Conservation (phyloP, 306 rosid genomes). For the Purshia tridentata region DNA sequence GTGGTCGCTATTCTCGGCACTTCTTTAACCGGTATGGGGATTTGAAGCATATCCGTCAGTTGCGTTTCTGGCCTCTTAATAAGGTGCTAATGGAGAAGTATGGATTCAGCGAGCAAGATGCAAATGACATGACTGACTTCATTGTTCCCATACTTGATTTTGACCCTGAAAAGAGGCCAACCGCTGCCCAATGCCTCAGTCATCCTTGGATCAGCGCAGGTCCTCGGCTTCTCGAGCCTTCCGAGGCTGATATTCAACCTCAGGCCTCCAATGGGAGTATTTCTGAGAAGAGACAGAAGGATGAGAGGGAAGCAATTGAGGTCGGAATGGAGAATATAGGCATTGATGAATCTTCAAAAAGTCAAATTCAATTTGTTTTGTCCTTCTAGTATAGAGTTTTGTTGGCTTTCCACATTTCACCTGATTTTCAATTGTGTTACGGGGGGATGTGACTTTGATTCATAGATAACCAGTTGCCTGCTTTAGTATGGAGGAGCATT, state of each 20-base stretch:
- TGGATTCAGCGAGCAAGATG: slow-evolving; percentile 69
- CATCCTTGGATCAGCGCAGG: slow-evolving; percentile 81
- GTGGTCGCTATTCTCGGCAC: slow-evolving; percentile 83
- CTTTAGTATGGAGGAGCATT: slow-evolving; percentile 7
- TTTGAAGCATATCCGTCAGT: slow-evolving; percentile 69
- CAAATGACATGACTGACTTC: slow-evolving; percentile 56
- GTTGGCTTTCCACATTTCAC: slow-evolving; percentile 6
- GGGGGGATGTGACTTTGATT: not conserved
- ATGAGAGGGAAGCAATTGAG: slow-evolving; percentile 31
- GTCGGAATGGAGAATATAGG: slow-evolving; percentile 30
- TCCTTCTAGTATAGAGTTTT: not conserved
- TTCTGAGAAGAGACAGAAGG: slow-evolving; percentile 20
- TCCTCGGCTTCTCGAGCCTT: slow-evolving; percentile 47
- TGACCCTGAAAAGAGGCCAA: slow-evolving; percentile 82
- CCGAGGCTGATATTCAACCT: slow-evolving; percentile 6
- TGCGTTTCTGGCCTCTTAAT: slow-evolving; percentile 81
- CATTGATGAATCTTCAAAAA: slow-evolving; percentile 30
- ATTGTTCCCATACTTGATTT: slow-evolving; percentile 72
- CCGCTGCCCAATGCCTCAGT: slow-evolving; percentile 67
- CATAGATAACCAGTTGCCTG: not conserved
- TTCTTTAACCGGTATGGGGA: slow-evolving; percentile 79
- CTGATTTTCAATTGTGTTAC: not conserved
- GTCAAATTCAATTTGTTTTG: not conserved
- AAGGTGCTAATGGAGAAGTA: slow-evolving; percentile 82
- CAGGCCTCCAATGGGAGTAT: slow-evolving; percentile 7